Evolutionary conservation across 139 green algal genomes (phyloP), one percentile per base, ranked within the genome.

Genomic region (Chlorella sp.): DNA sequence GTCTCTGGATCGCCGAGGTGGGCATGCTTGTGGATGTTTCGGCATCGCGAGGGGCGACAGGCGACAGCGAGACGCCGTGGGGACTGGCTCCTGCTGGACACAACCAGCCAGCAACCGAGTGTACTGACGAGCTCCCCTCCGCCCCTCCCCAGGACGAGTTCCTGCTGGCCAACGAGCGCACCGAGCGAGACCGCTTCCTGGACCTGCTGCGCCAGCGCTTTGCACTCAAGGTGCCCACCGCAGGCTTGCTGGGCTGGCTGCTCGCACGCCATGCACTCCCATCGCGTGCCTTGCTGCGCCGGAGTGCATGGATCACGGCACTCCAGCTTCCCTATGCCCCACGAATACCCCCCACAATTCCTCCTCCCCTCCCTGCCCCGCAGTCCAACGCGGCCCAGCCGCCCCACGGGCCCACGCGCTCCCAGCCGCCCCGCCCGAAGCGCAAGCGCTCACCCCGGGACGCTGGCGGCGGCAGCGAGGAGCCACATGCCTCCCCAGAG

Each of bases 151-250:
- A 80, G 73, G 75, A 81, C 75, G 48, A 58, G 22, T 81, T 81
- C 75, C 34, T 81, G 48, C 6, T 51, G 40, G 64, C 78, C 44
- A 68, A 86, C 46, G 67, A 70, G n/a, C n/a, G 34, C 30, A 86
- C 81, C 73, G 81, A 86, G 26, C 26, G 36, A 2, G 16, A 81
- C 30, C 54, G 58, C 48, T 86, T 86, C 81, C 58, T 86, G 40
- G 81, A 86, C 8, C 68, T 80, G 56, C 73, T 86, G 69, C 30
- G 81, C 9, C 16, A 28, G 13, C 56, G 40, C 36, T 86, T 82
- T 20, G n/a, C 81, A 3, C 38, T 86, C 48, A 58, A 80, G 73
- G 76, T 81, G 54, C 8, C n/a, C n/a, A n/a, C n/a, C n/a, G n/a
- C n/a, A n/a, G n/a, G n/a, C n/a, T n/a, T n/a, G n/a, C n/a, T n/a